Percentiles rank a stretch among this genome's conserved stretches.
phyloP scores from a whole-genome alignment of 441 rosid genomes.

The Erodium texanum region DNA sequence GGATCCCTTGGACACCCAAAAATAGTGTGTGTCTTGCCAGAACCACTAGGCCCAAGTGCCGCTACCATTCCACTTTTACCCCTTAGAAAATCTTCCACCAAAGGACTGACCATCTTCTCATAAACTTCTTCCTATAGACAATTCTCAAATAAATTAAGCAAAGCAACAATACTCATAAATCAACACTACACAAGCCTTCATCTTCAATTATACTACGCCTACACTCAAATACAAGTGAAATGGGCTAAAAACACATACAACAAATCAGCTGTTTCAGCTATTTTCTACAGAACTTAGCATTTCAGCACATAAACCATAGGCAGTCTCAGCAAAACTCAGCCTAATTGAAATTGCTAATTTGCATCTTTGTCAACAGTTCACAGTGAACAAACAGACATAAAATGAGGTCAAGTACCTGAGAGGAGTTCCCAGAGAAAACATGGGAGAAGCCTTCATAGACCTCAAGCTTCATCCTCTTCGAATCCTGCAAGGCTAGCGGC shows the following conservation, averaged over 20 bases:
- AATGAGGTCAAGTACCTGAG: constrained; percentile 41
- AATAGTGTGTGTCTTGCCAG: constrained; percentile 87
- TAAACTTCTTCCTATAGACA: constrained; percentile 43
- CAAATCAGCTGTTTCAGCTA: neutral
- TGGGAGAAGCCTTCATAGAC: constrained; percentile 68
- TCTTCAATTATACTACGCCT: neutral
- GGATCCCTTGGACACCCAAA: constrained; percentile 66
- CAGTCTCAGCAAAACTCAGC: neutral
- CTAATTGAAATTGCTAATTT: neutral
- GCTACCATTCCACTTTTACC: constrained; percentile 85
- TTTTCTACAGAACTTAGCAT: too few relatives aligned
- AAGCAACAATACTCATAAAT: neutral
- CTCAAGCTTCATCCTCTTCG: constrained; percentile 63
- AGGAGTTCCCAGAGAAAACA: constrained; percentile 52
- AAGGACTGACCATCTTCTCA: constrained; percentile 46
- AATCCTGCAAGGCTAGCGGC: constrained; percentile 47
- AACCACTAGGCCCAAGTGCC: constrained; percentile 84
- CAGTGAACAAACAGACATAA: neutral
- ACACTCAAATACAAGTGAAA: neutral
- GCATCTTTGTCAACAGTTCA: neutral
- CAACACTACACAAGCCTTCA: neutral
- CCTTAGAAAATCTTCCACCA: constrained; percentile 62
- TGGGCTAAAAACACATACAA: neutral
- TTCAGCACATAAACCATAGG: too few relatives aligned
- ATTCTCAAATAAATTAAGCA: constrained; percentile 10